Base-by-base conservation (phyloP, 192 early-diverging fungal species). In the Coemansia sp. region DNA sequence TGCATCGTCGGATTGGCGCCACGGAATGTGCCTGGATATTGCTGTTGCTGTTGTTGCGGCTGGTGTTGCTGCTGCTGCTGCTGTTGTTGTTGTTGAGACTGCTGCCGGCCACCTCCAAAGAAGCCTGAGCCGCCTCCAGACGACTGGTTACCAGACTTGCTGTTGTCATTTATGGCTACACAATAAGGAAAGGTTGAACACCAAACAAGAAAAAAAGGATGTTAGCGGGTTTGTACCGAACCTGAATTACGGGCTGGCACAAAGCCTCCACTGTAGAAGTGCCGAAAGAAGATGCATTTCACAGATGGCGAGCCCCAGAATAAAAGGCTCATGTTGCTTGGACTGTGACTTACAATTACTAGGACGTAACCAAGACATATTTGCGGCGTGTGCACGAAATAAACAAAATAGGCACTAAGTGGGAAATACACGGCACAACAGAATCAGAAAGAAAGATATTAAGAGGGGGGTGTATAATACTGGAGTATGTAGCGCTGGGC, bases 281-380 rank as follows among this genome's bases (percentile, higher is more conserved):
- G 66, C 55, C 23, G 23, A 33, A 20, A 20, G 58, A 43, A 63
- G 33, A n/a, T 28, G 29, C 7, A 30, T 61, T 21, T 25, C 13
- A n/a, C 55, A 21, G 35, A n/a, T 26, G 42, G 37, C 25, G 3
- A 2, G 48, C 33, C 45, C 20, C 15, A 49, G 45, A 33, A 31
- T 25, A 51, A 26, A 51, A 26, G 5, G 48, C 48, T 26, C 23
- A 8, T 51, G 23, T 26, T 9, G 23, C 25, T 26, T 3, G 48
- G 2, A 0, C 10, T 9, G 8, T 28, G 23, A 51, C 48, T 51
- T 51, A 51, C 26, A 75, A 75, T 75, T 82, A 74, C 74, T 71
- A 20, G 80, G 80, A 34, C 75, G 80, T 37, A 77, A 62, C 80
- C 75, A 82, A 56, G 80, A 77, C 74, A 82, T 81, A 46, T 53